A percentile compares a stretch with the other conserved stretches of the same genome.
phyloP scores from a whole-genome alignment of 2,329 filamentous ascomycete species.

The Rhinocladiella mackenziei region DNA sequence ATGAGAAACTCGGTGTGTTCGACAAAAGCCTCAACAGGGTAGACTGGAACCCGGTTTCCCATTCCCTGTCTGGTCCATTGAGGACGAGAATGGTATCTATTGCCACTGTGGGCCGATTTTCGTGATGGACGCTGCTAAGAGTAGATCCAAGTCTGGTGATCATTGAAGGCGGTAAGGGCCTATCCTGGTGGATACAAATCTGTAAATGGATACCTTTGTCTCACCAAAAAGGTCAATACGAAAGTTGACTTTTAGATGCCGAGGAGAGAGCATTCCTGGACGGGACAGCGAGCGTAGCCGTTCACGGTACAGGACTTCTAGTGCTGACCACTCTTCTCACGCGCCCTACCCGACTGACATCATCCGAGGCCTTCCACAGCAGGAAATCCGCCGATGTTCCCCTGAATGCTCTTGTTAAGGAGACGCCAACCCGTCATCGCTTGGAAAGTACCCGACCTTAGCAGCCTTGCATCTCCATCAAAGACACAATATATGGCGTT shows the following conservation, averaged over 20 bases:
- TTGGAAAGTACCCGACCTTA: not conserved
- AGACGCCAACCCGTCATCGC: not conserved
- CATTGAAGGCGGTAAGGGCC: too few species aligned
- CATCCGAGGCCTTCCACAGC: not conserved
- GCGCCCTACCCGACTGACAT: not conserved
- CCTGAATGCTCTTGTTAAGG: too few species aligned
- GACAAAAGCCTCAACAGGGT: not conserved
- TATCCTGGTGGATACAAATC: too few species aligned
- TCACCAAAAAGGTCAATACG: too few species aligned
- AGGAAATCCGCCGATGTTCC: not conserved
- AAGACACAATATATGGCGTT: too few species aligned
- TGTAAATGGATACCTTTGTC: too few species aligned
- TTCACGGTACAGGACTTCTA: not conserved
- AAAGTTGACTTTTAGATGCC: too few species aligned
- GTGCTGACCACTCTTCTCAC: slow-evolving; percentile 4
- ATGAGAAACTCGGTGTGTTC: not conserved
- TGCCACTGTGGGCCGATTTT: too few species aligned
- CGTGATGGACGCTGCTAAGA: too few species aligned
- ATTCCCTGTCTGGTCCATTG: not conserved
- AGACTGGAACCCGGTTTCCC: not conserved
- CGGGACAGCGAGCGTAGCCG: not conserved
- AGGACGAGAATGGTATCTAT: too few species aligned
- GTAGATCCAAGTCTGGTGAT: too few species aligned
- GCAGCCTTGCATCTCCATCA: too few species aligned
- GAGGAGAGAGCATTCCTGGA: not conserved